Base-by-base conservation (phyloP, 352 stramenopile genomes). In the Globisporangium sylvaticum region DNA sequence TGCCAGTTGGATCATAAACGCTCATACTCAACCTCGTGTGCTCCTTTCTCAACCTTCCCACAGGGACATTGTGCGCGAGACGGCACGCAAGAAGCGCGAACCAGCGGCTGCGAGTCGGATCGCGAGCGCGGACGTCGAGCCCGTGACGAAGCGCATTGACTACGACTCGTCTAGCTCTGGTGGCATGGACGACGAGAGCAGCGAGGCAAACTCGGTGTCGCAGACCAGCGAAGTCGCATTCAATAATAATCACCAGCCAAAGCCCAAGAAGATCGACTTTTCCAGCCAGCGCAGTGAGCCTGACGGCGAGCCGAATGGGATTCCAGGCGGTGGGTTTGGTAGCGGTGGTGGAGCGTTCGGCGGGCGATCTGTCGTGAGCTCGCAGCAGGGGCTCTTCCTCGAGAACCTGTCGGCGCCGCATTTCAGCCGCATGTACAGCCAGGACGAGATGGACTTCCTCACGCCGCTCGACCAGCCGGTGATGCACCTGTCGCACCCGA, bases 391-490 rank as follows among this genome's bases (percentile, higher is more conserved):
- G 24, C 71, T 61, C 18, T 81, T 71, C 15, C 66, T 66, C n/a
- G 66, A 71, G 18, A 66, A 71, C 55, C 54, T 71, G 7, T 71
- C 66, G n/a, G 61, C 77, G 46, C 75, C 78, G 15, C 73, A 65
- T 29, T 77, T 75, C 37, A 69, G 66, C 5, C 76, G 79, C 65
- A 78, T 89, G 73, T 93, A 83, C 77, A 94, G 85, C 60, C 87
- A 95, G 61, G 85, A 95, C 72, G 84, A 91, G 18, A 75, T 94
- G 69, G 87, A 95, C 73, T 95, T 93, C 75, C 79, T 90, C 42
- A 95, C 87, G 58, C 87, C 87, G 20, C 71, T 87, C 64, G 87
- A 95, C 69, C 87, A 95, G 64, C 87, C 87, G 1, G 85, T 95
- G 39, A 77, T 94, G 63, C 85, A 84, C 12, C 70, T 95, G 53